These are phyloP conservation scores for Magnolia changhungtana DNA, from an alignment of 164 flowering plant genomes.

Conservation along the genomic window DNA sequence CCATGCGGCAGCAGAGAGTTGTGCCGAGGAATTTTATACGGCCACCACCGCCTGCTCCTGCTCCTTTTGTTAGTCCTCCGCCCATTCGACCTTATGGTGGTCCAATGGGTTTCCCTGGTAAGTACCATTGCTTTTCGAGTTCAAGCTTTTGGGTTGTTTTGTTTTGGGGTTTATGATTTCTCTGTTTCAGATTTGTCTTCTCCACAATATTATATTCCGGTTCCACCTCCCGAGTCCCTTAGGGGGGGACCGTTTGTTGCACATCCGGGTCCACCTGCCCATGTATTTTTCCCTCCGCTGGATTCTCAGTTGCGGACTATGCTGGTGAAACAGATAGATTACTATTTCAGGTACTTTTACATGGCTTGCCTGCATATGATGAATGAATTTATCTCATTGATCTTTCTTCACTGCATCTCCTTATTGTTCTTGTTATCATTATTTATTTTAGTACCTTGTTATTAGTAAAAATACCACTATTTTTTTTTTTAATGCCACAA, in stretches of 20 bases:
- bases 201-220: conserved; percentile 33
- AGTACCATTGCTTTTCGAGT: conserved; percentile 2
- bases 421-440: no score
- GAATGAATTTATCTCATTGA: neutral
- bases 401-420: neutral
- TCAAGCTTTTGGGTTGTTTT: neutral
- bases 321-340: conserved; percentile 69
- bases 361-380: neutral
- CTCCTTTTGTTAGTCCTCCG: conserved; percentile 35
- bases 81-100: conserved; percentile 31
- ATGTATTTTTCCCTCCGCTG: conserved; percentile 32
- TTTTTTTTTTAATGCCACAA: no score
- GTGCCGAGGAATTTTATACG: conserved; percentile 30
- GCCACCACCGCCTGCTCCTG: conserved; percentile 22
- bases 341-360: conserved; percentile 66
- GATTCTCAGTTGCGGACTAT: conserved; percentile 45
- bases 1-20: conserved; percentile 40
- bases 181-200: conserved; percentile 30
- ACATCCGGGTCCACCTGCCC: conserved; percentile 29
- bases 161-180: neutral
- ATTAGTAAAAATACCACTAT: no score
- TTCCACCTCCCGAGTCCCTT: conserved; percentile 36
- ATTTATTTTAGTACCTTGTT: no score
- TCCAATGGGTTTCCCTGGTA: conserved; percentile 49
- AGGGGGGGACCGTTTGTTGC: conserved; percentile 38